Evolutionary conservation across 192 early-diverging fungal genomes (phyloP), one percentile per base, ranked within the genome.

Genomic region (Backusella tuberculispora): DNA sequence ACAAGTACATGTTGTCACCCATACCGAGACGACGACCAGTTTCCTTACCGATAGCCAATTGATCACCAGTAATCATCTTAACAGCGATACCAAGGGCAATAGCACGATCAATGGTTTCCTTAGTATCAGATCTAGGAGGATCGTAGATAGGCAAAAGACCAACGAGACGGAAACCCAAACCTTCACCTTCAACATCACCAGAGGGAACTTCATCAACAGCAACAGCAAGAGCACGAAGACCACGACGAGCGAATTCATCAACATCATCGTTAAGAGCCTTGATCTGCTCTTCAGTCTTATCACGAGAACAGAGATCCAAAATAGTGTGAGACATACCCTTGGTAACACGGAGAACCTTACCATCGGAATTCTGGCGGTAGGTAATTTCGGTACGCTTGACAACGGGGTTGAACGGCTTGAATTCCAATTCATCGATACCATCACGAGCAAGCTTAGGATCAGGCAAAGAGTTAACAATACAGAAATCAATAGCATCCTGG

Each of bases 41-140:
- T 84, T 93, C 95, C 90, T 92, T 95, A 77, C 90, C 93, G 82
- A 94, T 93, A 78, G 91, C 92, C 74, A 90, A 83, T 85, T 95
- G 94, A 85, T 96, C 95, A 81, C 93, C 95, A 74, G 95, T 96
- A 78, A 96, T 93, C 95, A 96, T 96, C 88, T 95, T 95, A 81
- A 96, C 93, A 73, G 90, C 75, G 64, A 92, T 88, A 80, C 91
- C 91, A 56, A 92, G 88, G 69, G 85, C 87, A 72, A 87, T 85
- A 79, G 90, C 90, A 70, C 89, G 90, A 71, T 89, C 88, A 76
- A 92, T 90, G 48, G 91, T 92, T 79, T 92, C 90, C 88, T 91
- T 91, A 80, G 91, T 91, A 80, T 92, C 91, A 77, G 89, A 86
- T 69, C 91, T 88, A 26, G 91, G 91, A 21, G 91, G 91, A 81